Conservation (phyloP, 179 eudicot species). For the Gypsophila paniculata region DNA sequence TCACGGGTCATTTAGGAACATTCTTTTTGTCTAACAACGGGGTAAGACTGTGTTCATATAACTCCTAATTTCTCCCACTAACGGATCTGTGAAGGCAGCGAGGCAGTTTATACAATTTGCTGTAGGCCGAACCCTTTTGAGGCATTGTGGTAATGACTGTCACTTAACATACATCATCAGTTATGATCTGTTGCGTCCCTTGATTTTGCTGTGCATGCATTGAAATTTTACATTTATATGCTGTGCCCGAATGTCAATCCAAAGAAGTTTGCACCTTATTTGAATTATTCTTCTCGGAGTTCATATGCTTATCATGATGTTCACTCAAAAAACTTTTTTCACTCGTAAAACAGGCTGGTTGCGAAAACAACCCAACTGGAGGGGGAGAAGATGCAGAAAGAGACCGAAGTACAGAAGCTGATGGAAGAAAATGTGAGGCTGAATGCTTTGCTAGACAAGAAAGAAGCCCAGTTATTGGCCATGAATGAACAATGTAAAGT, state of each 20-base stretch:
- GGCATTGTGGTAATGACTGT: background rate
- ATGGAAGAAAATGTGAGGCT: conserved; percentile 85
- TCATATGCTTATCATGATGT: background rate
- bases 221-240: background rate
- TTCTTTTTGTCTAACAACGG: too few relatives aligned
- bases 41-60: too few relatives aligned
- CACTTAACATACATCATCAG: too few relatives aligned
- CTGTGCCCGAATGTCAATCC: conserved; percentile 1
- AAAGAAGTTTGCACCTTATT: background rate
- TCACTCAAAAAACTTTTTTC: background rate
- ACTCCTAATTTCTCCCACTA: too few relatives aligned
- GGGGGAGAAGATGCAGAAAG: conserved; percentile 84
- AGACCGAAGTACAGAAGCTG: conserved; percentile 78
- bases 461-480: conserved; percentile 90
- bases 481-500: conserved; percentile 97
- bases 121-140: background rate
- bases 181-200: background rate
- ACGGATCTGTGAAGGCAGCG: too few relatives aligned
- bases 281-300: background rate
- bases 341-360: conserved; percentile 48
- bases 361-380: conserved; percentile 77
- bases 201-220: conserved; percentile 14
- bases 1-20: background rate
- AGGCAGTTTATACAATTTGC: background rate
- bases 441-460: conserved; percentile 73